Conservation (phyloP, 2,329 filamentous ascomycete genomes). For the Aureobasidium sp. region DNA sequence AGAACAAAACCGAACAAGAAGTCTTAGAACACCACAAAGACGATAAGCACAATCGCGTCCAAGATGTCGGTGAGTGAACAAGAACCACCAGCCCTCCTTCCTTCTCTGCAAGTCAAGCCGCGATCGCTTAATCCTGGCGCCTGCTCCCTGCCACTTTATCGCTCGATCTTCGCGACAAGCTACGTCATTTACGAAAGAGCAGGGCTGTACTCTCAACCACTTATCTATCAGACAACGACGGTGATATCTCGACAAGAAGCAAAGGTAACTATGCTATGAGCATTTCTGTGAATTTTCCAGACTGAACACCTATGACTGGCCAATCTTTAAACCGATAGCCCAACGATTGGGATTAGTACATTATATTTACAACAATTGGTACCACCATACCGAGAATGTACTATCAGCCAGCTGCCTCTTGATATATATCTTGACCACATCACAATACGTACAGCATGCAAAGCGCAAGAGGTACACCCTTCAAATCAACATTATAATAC, state of each 20-base stretch:
- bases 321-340: too few relatives aligned
- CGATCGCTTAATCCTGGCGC: conserved; percentile 2
- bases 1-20: too few relatives aligned
- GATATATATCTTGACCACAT: too few relatives aligned
- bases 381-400: too few relatives aligned
- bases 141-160: not conserved
- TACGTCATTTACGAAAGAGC: not conserved
- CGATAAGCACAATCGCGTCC: not conserved
- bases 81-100: not conserved
- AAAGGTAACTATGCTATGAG: too few relatives aligned
- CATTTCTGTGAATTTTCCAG: too few relatives aligned
- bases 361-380: too few relatives aligned
- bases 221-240: not conserved
- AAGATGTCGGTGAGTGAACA: not conserved
- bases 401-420: too few relatives aligned
- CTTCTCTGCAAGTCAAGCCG: not conserved
- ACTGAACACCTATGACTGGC: too few relatives aligned
- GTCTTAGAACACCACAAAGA: too few relatives aligned
- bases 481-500: not conserved
- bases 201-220: not conserved
- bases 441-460: not conserved
- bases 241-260: not conserved
- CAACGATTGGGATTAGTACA: too few relatives aligned
- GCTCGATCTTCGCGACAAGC: not conserved
- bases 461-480: not conserved